Base-by-base conservation (phyloP, 2,329 filamentous ascomycete species). In the Alternaria ethzedia region DNA sequence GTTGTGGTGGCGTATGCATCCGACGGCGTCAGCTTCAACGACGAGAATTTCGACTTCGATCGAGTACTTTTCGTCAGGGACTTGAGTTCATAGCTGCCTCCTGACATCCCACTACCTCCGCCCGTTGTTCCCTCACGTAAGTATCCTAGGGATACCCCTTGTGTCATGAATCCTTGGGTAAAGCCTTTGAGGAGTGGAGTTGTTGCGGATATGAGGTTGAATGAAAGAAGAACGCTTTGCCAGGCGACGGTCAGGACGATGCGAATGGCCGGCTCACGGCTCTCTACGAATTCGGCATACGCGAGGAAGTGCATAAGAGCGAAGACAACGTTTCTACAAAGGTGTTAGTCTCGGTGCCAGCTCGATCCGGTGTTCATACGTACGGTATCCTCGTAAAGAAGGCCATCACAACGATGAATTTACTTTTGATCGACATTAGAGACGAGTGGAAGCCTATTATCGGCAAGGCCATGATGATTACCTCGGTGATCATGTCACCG, bases 301-400 rank as follows among this genome's bases (percentile, higher is more conserved):
- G 62, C 50, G 4, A 58, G 11, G n/a, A 62, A 23, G 21, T 62
- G 26, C 12, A 57, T 50, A 15, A 59, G n/a, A 15, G 59, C 51
- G 11, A 61, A 62, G 0, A 36, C 49, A 9, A 62, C 51, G 20
- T 64, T 64, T 15, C 57, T 64, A 11, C n/a, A 23, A 9, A 47
- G 11, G n/a, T 8, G 3, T 17, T 2, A 4, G 6, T 23, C 7
- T 60, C 15, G 56, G 46, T 52, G 6, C 13, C 10, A 21, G 3
- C 23, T 36, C 8, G 9, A 21, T 4, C n/a, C 15, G 45, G 46
- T 9, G 26, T 44, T 17, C 15, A 43, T 17, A 41, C 57, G 2
- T 59, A 64, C 62, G 54, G 59, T 49, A 55, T 30, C 30, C 62
- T 54, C 12, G 59, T 58, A 46, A 21, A 57, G 13, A 64, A 64